Conservation (phyloP, 768 basidiomycete species). For the Crucibulum laeve region DNA sequence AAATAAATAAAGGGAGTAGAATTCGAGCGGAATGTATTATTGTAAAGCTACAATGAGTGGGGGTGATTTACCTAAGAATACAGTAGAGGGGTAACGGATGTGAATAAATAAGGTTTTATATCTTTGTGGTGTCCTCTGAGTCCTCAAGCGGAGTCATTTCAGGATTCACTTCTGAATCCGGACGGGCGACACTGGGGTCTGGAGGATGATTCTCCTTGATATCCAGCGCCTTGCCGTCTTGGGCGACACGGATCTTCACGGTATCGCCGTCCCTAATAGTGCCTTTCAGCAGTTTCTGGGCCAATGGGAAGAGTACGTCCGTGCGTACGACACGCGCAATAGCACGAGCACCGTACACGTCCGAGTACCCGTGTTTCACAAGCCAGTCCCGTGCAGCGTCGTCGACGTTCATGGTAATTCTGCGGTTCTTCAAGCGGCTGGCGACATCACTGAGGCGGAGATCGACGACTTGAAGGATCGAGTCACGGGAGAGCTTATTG, state of each 20-base stretch:
- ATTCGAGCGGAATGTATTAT: too few species aligned
- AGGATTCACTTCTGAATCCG: constrained; percentile 20
- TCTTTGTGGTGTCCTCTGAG: not conserved
- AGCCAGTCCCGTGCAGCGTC: constrained; percentile 62
- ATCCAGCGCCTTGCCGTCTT: constrained; percentile 37
- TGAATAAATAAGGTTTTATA: not conserved
- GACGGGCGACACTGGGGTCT: constrained; percentile 30
- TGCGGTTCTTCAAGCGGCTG: constrained; percentile 52
- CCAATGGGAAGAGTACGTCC: constrained; percentile 78
- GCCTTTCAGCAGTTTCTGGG: constrained; percentile 74
- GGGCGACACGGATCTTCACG: constrained; percentile 48
- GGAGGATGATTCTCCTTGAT: constrained; percentile 61
- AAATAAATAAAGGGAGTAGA: too few species aligned
- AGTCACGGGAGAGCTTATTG: constrained; percentile 76
- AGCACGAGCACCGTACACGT: constrained; percentile 82
- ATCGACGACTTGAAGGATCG: constrained; percentile 75
- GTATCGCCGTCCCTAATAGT: constrained; percentile 75
- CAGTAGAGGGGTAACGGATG: too few species aligned
- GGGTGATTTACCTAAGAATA: too few species aligned
- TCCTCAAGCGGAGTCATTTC: constrained; percentile 13
- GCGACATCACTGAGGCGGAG: constrained; percentile 76
- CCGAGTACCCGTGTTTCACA: constrained; percentile 74
- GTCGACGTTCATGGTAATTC: constrained; percentile 72
- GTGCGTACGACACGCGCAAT: constrained; percentile 84
- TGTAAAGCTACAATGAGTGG: too few species aligned